Evolutionary conservation across 1,284 basidiomycete species (phyloP), one percentile per base, ranked within the genome.

Genomic region (Sanghuangporus weigelae): DNA sequence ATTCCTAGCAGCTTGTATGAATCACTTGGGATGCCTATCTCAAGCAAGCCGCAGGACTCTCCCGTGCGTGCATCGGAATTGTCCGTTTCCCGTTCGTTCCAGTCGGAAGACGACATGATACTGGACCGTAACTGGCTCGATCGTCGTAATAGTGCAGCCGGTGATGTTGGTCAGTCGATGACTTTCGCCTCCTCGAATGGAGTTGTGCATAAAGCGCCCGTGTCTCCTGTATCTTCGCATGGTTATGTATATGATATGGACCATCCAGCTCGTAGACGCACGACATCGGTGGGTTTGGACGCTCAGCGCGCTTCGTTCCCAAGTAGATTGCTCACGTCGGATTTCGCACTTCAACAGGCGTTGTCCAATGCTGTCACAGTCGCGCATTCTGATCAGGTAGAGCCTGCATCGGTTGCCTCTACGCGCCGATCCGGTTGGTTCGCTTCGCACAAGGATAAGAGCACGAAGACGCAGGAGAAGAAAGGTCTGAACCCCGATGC

Each of bases 1-100:
- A 84, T 89, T 63, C 83, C 85, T 38, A 80, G 79, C 56, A 80
- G 81, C 67, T 75, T 87, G 49, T 83, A 86, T 68, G 77, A 78
- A 55, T 82, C 86, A 16, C 73, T 89, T 12, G 84, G 88, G 63
- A 67, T 59, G 48, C 31, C 38, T 26, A n/a, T 26, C 31, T 36
- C 46, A 31, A 44, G 16, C 14, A 36, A 36, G 7, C 55, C 64
- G 19, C 55, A 55, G 48, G 38, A 51, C 7, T 70, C 69, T 35
- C 54, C 66, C 35, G 53, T 54, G 26, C 63, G 44, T 73, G 69
- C 40, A 63, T 56, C 26, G 75, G 55, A 49, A 21, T 55, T 62
- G 77, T 62, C 72, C 70, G 63, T 82, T 8, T 78, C 82, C 6
- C 76, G 80, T 60, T 81, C 83, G 5, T 84, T 85, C 75, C 81